Evolutionary conservation across 208 protist genomes (phyloP).

Genomic region (Acanthamoeba culbertsoni): DNA sequence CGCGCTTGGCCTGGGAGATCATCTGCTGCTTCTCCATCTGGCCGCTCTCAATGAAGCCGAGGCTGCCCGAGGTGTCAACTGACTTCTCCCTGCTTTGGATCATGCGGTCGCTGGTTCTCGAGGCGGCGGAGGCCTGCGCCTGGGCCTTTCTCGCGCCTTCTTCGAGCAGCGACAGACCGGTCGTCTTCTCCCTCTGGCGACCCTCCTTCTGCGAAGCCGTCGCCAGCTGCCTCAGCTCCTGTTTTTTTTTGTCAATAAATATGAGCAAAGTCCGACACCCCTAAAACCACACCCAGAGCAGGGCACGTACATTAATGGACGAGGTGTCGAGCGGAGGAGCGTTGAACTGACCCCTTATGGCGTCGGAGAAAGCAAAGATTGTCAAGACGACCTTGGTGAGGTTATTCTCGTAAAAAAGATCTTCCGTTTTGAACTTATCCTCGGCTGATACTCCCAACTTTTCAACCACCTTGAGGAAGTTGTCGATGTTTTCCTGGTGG

Average conservation of each 20-base stretch:
- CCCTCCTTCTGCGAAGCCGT: constrained; percentile 14
- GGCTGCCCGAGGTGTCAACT: constrained; percentile 8
- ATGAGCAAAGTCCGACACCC: no score
- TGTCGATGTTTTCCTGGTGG: constrained; percentile 31
- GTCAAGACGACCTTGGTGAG: constrained; percentile 18
- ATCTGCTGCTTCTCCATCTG: constrained; percentile 7
- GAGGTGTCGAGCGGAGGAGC: not conserved
- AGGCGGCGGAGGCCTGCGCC: constrained; percentile 16
- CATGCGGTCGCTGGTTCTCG: not conserved
- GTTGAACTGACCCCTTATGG: not conserved
- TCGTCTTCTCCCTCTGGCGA: not conserved
- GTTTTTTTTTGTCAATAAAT: not conserved
- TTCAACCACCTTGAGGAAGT: constrained; percentile 35
- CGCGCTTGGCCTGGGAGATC: constrained; percentile 26
- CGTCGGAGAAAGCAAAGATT: not conserved
- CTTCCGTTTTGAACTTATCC: constrained; percentile 27
- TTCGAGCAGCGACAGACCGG: constrained; percentile 37
- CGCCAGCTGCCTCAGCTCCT: constrained; percentile 11
- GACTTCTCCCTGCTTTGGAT: constrained; percentile 36
- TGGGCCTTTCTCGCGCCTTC: not conserved
- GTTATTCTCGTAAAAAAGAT: constrained; percentile 41
- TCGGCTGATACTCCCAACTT: not conserved
- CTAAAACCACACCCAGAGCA: not conserved
- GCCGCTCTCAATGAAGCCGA: not conserved
- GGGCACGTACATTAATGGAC: not conserved